Percentiles rank a stretch among this genome's conserved stretches.
Conservation (phyloP, 768 basidiomycete species). For the Suillus decipiens region DNA sequence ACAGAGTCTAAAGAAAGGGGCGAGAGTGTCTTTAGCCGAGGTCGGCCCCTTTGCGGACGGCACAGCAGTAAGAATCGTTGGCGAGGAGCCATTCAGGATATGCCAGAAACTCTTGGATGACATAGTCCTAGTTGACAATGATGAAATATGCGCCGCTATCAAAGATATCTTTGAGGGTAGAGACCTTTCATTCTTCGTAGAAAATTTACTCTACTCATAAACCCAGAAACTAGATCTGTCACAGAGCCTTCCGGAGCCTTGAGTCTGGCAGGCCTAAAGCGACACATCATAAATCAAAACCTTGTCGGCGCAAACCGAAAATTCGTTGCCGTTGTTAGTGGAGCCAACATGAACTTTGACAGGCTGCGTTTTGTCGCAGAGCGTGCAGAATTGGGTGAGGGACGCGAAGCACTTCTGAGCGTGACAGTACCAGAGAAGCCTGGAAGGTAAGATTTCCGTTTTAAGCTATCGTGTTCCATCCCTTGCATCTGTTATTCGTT, state of each 20-base stretch:
- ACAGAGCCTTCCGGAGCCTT: slow-evolving; percentile 97
- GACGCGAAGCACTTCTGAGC: slow-evolving; percentile 88
- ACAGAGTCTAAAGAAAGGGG: slow-evolving; percentile 75
- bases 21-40: slow-evolving; percentile 81
- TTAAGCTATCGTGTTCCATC: not conserved
- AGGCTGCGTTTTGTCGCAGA: slow-evolving; percentile 97
- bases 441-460: slow-evolving; percentile 64
- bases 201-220: slow-evolving; percentile 29
- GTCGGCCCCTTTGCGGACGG: slow-evolving; percentile 98
- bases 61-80: slow-evolving; percentile 94
- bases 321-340: slow-evolving; percentile 91
- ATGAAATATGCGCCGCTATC: slow-evolving; percentile 97
- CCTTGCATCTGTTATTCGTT: slow-evolving; percentile 5
- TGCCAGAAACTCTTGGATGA: slow-evolving; percentile 84
- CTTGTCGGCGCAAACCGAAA: slow-evolving; percentile 82
- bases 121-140: slow-evolving; percentile 85
- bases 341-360: slow-evolving; percentile 99
- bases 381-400: slow-evolving; percentile 95
- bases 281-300: slow-evolving; percentile 77
- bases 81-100: slow-evolving; percentile 92
- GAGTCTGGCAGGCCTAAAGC: slow-evolving; percentile 89
- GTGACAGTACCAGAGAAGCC: slow-evolving; percentile 94
- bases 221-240: slow-evolving; percentile 82
- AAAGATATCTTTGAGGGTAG: slow-evolving; percentile 98
- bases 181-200: slow-evolving; percentile 6